Conservation (phyloP, 2,329 filamentous ascomycete species). For the Microdochium trichocladiopsis region DNA sequence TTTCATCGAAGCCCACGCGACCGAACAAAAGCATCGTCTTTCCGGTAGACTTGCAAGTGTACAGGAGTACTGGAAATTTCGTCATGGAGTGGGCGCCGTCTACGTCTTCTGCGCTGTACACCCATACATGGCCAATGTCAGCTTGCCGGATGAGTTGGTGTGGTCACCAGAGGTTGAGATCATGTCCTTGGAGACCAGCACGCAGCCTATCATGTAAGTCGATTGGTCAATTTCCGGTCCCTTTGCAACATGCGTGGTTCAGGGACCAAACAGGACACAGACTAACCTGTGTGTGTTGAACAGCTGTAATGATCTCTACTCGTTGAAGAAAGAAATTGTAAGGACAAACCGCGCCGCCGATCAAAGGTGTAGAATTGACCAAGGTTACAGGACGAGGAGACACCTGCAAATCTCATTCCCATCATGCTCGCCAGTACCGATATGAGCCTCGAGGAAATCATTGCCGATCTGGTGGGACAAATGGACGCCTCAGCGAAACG, state of each 20-base stretch:
- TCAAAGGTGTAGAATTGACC: not conserved
- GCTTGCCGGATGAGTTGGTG: slow-evolving; percentile 6
- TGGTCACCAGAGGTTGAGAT: slow-evolving; percentile 8
- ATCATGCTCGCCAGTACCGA: slow-evolving; percentile 7
- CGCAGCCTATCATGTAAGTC: slow-evolving; percentile 10
- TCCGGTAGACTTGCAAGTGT: slow-evolving; percentile 6
- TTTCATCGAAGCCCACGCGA: slow-evolving; percentile 10
- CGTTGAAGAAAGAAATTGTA: slow-evolving; percentile 11
- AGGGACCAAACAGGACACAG: not conserved
- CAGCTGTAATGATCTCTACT: slow-evolving; percentile 11
- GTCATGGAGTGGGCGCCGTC: slow-evolving; percentile 10
- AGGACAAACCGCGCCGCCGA: not conserved
- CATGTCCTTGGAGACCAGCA: slow-evolving; percentile 9
- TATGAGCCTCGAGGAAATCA: slow-evolving; percentile 4
- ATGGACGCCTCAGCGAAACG: slow-evolving; percentile 8
- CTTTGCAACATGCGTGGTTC: not conserved
- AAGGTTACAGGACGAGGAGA: slow-evolving; percentile 6
- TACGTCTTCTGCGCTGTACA: slow-evolving; percentile 8
- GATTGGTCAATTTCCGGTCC: not conserved
- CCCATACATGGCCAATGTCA: slow-evolving; percentile 9
- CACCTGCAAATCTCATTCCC: slow-evolving; percentile 8
- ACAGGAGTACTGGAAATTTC: slow-evolving; percentile 11
- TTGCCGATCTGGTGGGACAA: slow-evolving; percentile 6
- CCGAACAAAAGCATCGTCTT: slow-evolving; percentile 10
- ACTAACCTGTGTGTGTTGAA: not conserved